Evolutionary conservation across 306 rosid genomes (phyloP), one percentile per base, ranked within the genome.

Genomic region (Pterocarpus santalinus): DNA sequence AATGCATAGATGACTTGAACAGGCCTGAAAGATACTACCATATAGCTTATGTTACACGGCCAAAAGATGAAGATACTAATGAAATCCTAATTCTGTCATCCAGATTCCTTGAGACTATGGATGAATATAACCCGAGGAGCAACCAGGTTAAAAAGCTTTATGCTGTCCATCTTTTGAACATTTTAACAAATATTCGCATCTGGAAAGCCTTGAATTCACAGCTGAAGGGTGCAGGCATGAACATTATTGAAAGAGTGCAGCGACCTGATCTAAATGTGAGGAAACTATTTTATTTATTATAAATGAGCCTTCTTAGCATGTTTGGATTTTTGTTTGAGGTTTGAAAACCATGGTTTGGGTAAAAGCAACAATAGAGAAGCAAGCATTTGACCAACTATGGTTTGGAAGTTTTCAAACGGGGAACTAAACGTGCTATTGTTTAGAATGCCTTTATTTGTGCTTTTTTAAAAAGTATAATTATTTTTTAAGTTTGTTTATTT

Each of bases 141-240:
- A 60, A 11, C 1, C 34, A 9, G 12, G 34, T 13, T 2, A 57
- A 32, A 22, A 67, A 28, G 69, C 3, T 84, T 2, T 75, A 69
- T 63, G 82, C 67, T 1, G 76, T 85, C 2, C 69, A 9, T 32
- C 71, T 85, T 2, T 4, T 85, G 76, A 85, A 85, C 63, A 49
- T 85, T 69, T 55, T 58, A 7, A 75, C 82, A 10, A 75, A 76
- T 64, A 35, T 53, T 63, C 69, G 82, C 0, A 76, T 81, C 3
- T 80, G 88, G 85, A 80, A 80, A 53, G 84, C 79, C 17, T 63
- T 84, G 82, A 75, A 63, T 44, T 53, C 78, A 10, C 28, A 35
- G 33, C 17, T 66, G 38, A 64, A 80, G 17, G 82, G 65, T 2
- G 57, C 72, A 14, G 9, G 46, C 58, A 16, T 55, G 55, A 32